Conservation (phyloP, 306 rosid species). For the Sicyos edulis region DNA sequence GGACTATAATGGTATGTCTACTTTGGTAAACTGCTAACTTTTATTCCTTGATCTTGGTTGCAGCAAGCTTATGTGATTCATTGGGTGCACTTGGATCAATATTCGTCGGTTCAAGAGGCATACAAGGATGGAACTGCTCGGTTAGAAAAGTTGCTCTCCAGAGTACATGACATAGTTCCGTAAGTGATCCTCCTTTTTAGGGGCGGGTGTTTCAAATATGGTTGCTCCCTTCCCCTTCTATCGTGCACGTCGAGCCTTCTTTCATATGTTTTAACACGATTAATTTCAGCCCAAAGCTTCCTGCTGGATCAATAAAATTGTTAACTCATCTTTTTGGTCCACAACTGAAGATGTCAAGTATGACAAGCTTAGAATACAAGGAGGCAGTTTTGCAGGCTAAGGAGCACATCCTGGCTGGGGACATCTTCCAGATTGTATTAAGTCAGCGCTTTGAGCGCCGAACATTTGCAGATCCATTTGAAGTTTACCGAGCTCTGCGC, state of each 20-base stretch:
- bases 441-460: constrained; percentile 92
- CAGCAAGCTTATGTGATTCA: constrained; percentile 87
- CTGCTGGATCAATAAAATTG: constrained; percentile 76
- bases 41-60: constrained; percentile 17
- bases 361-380: constrained; percentile 80
- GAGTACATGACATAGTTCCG: constrained; percentile 80
- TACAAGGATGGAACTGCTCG: constrained; percentile 51
- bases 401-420: constrained; percentile 93
- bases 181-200: constrained; percentile 35
- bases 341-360: constrained; percentile 60
- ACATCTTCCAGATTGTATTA: constrained; percentile 87
- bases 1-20: not conserved
- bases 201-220: not conserved
- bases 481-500: constrained; percentile 85
- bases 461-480: constrained; percentile 98
- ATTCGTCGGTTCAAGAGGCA: constrained; percentile 68
- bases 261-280: constrained; percentile 18
- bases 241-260: not conserved
- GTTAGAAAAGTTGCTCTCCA: constrained; percentile 56
- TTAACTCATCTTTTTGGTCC: constrained; percentile 61
- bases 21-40: not conserved
- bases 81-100: constrained; percentile 78
- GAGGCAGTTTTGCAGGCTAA: constrained; percentile 75
- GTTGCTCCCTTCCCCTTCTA: not conserved
- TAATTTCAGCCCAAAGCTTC: constrained; percentile 54